Conservation (phyloP, 768 basidiomycete species). For the Tylopilus felleus region DNA sequence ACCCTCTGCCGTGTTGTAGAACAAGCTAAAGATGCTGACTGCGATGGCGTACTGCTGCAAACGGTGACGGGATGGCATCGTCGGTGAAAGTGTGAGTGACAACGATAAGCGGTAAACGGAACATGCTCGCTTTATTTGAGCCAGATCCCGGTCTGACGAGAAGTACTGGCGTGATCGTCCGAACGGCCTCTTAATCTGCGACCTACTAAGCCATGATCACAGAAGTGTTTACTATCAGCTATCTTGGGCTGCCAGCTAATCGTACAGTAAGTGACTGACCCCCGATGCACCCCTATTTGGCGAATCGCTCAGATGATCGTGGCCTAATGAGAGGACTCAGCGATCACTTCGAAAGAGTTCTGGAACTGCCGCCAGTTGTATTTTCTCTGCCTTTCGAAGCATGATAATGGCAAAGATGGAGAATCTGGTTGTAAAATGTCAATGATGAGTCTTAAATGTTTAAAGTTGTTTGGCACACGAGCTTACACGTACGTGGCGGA, state of each 20-base stretch:
- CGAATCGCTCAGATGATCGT: neutral
- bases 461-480: neutral
- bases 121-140: neutral
- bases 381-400: neutral
- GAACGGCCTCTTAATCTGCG: neutral
- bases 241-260: neutral
- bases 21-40: constrained; percentile 40
- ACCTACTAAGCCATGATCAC: no score
- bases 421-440: neutral
- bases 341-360: neutral
- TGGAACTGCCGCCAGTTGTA: neutral
- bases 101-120: neutral
- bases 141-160: neutral
- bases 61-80: constrained; percentile 17
- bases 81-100: neutral
- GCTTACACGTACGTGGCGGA: neutral
- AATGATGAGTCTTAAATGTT: neutral
- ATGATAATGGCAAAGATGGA: neutral
- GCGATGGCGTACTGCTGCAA: constrained; percentile 38
- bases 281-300: neutral
- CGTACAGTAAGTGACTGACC: neutral
- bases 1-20: constrained; percentile 41
- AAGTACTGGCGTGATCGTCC: neutral
- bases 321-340: neutral
- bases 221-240: neutral